These are phyloP conservation scores for Ajuga reptans DNA, from an alignment of 305 asterid species.

Conservation along the genomic window DNA sequence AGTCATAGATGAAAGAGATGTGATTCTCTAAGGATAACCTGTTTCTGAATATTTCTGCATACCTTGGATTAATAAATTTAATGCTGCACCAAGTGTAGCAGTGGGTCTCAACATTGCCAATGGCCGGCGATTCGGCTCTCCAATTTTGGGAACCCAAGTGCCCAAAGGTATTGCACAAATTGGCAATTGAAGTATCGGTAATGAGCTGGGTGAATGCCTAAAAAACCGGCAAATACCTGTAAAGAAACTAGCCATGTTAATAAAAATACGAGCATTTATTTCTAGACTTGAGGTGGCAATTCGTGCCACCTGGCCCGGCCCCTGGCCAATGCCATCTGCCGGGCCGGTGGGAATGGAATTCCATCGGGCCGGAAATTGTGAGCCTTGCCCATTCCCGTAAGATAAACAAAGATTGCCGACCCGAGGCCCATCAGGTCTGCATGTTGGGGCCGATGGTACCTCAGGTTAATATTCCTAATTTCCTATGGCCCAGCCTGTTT, in stretches of 20 bases:
- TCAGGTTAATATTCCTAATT: too few relatives aligned
- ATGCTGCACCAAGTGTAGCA: slow-evolving; percentile 72
- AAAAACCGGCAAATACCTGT: slow-evolving; percentile 82
- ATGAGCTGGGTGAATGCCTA: slow-evolving; percentile 64
- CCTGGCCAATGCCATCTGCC: too few relatives aligned
- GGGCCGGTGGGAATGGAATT: too few relatives aligned
- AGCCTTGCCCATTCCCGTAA: too few relatives aligned
- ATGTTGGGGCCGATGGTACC: too few relatives aligned
- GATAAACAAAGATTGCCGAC: too few relatives aligned
- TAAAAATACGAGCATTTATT: background rate
- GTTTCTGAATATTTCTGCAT: background rate
- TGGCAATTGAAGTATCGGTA: slow-evolving; percentile 72
- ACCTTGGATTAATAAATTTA: slow-evolving; percentile 80
- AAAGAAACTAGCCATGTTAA: slow-evolving; percentile 22
- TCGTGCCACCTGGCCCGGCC: too few relatives aligned
- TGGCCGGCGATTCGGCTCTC: slow-evolving; percentile 64
- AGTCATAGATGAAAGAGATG: too few relatives aligned
- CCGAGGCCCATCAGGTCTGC: too few relatives aligned
- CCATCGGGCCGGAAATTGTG: too few relatives aligned
- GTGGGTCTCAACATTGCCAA: slow-evolving; percentile 79
- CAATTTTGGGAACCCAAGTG: slow-evolving; percentile 89
- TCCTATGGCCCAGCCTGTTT: too few relatives aligned
- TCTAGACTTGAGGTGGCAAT: background rate
- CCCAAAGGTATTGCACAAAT: slow-evolving; percentile 65
- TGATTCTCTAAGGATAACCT: too few relatives aligned